Evolutionary conservation across 139 green algal genomes (phyloP), one percentile per base, ranked within the genome.

Genomic region (Limnomonas spitsbergensis): DNA sequence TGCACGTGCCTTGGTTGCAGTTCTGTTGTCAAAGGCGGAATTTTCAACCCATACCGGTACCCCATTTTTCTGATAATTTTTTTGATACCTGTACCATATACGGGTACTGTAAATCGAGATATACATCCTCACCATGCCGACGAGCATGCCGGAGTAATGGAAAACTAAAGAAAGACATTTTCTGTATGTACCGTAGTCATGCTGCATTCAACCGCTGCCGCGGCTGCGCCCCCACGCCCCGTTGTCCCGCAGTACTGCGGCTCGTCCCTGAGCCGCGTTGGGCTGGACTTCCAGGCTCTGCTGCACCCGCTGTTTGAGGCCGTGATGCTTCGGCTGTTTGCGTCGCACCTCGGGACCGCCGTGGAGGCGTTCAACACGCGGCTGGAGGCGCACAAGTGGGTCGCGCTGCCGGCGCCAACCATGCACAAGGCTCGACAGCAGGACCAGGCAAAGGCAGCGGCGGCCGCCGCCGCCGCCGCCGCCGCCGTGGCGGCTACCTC

Each of bases 221-320:
- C n/a, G n/a, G n/a, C n/a, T n/a, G n/a, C n/a, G n/a, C n/a, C n/a
- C n/a, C n/a, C n/a, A n/a, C n/a, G n/a, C n/a, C n/a, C n/a, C n/a
- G n/a, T n/a, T n/a, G n/a, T n/a, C n/a, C n/a, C n/a, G 20, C 78
- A 86, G 86, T 98, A 99, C 88, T 98, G 92, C 79, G 95, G 95
- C 31, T 90, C 90, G 68, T 94, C 87, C 35, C 89, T 99, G 32
- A 90, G 86, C 3, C 86, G 96, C 1, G 96, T 98, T 27, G 96
- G 96, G 0, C 80, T 98, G 56, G 96, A 99, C 88, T 97, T 98
- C 79, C 83, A 93, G 24, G 81, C 79, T 20, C 82, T 98, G 76
- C 88, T 99, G 69, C 80, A 88, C 67, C 91, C 94, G 1, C 39
- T 97, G 68, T 98, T 99, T 73, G 92, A 98, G 89, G 68, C 27